Evolutionary conservation across 345 rosid genomes (phyloP).

Genomic region (Populus alba): DNA sequence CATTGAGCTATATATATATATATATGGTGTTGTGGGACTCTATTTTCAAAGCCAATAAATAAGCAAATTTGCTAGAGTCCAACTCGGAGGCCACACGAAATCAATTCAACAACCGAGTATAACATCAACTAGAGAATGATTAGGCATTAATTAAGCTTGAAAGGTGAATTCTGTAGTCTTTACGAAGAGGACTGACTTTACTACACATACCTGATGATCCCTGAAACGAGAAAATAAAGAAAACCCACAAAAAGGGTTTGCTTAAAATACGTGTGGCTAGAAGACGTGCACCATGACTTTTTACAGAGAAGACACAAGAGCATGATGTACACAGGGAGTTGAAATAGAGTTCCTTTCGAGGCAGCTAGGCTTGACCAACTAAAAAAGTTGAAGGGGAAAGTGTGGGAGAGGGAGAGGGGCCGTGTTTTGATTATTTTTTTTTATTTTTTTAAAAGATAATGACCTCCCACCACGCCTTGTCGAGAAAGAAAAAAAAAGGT

Average conservation of each 20-base stretch:
- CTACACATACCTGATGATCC: neutral
- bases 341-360: neutral
- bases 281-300: neutral
- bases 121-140: slow-evolving; percentile 8
- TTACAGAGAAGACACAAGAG: neutral
- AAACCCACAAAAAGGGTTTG: neutral
- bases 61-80: slow-evolving; percentile 4
- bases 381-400: neutral
- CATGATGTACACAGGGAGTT: neutral
- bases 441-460: neutral
- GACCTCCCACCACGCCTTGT: slow-evolving; percentile 14
- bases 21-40: neutral
- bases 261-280: neutral
- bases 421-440: neutral
- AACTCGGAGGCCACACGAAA: slow-evolving; percentile 8
- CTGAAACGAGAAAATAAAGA: neutral
- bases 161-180: slow-evolving; percentile 3
- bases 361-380: slow-evolving; percentile 2
- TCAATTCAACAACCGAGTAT: neutral
- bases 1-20: no score
- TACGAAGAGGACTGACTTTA: neutral
- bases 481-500: neutral
- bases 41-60: neutral
- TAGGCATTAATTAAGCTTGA: slow-evolving; percentile 10
- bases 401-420: neutral